Percentiles rank a stretch among this genome's conserved stretches.
These are phyloP conservation scores for Boletus sensibilis DNA, from an alignment of 768 basidiomycete genomes.

Conservation along the genomic window DNA sequence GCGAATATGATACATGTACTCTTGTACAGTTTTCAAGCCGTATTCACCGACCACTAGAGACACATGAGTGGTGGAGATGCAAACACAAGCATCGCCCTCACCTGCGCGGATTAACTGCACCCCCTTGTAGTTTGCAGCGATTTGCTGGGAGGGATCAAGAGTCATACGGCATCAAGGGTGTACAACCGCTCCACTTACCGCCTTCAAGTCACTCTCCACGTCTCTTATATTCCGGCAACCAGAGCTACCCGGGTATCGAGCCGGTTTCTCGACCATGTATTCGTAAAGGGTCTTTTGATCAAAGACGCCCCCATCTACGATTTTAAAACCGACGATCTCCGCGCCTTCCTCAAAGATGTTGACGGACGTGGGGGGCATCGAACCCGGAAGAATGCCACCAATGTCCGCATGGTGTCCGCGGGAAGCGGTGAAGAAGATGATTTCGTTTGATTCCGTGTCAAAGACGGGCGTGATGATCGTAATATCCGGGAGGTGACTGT, in stretches of 20 bases:
- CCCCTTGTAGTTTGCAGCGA: constrained; percentile 92
- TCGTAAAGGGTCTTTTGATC: constrained; percentile 71
- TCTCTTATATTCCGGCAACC: constrained; percentile 86
- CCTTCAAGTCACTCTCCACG: constrained; percentile 90
- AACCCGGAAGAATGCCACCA: constrained; percentile 88
- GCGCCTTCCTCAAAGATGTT: constrained; percentile 95
- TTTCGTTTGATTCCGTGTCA: constrained; percentile 55
- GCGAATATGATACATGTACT: constrained; percentile 91
- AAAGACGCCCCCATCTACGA: constrained; percentile 81
- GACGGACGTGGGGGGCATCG: constrained; percentile 92
- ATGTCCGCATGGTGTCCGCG: constrained; percentile 95
- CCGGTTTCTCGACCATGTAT: constrained; percentile 80
- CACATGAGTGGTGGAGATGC: constrained; percentile 9
- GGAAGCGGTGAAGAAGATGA: constrained; percentile 92
- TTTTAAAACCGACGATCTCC: constrained; percentile 86
- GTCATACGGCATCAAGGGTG: not conserved
- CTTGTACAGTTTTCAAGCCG: constrained; percentile 79
- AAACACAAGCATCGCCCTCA: constrained; percentile 34
- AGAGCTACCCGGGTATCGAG: constrained; percentile 78
- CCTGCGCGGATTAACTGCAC: constrained; percentile 80
- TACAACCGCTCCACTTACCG: constrained; percentile 47
- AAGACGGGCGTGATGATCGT: constrained; percentile 95
- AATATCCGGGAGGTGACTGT: constrained; percentile 80
- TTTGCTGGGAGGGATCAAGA: constrained; percentile 56
- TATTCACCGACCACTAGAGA: constrained; percentile 80